Evolutionary conservation across 2,329 filamentous ascomycete species (phyloP), one percentile per base, ranked within the genome.

Genomic region (Verticillium klebahnii): DNA sequence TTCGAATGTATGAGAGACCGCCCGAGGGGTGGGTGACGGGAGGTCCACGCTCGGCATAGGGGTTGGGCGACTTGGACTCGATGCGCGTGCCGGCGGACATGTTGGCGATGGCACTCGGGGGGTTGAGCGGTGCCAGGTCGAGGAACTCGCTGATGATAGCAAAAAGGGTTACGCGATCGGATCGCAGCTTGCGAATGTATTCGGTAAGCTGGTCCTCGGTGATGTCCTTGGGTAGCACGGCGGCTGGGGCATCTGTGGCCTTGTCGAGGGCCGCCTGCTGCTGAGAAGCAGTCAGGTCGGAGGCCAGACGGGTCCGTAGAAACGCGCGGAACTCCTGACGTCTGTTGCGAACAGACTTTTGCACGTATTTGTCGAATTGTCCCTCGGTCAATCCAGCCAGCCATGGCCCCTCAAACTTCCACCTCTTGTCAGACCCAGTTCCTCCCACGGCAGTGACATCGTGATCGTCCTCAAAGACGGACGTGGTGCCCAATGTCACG

Each of bases 381-480:
- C 86, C 86, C 64, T 89, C 80, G 5, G 79, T 82, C 77, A 88
- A 81, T 54, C 84, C 83, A 37, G 85, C 86, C 37, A 90, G 77
- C 86, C 86, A 90, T 3, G 88, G 88, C 0, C 88, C 88, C 31
- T 76, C 75, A 66, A 89, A 90, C 70, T 86, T 89, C 88, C 88
- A 90, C 65, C 87, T 80, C 67, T 78, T 78, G 64, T 81, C 80
- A 2, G 36, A 14, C 14, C 61, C 63, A 2, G 60, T 34, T 57
- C 77, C 74, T 39, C 71, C 68, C 50, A 75, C 69, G 32, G 67
- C 29, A 23, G 59, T 66, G 57, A 82, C 74, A 66, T 89, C 86
- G 67, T 78, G 73, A 36, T 80, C 76, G 64, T 84, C 80, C 66
- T 89, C 86, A 57, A 89, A 89, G 3, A 87, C 85, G 3, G 85